Conservation (phyloP, 306 rosid genomes). For the Delonix regia region DNA sequence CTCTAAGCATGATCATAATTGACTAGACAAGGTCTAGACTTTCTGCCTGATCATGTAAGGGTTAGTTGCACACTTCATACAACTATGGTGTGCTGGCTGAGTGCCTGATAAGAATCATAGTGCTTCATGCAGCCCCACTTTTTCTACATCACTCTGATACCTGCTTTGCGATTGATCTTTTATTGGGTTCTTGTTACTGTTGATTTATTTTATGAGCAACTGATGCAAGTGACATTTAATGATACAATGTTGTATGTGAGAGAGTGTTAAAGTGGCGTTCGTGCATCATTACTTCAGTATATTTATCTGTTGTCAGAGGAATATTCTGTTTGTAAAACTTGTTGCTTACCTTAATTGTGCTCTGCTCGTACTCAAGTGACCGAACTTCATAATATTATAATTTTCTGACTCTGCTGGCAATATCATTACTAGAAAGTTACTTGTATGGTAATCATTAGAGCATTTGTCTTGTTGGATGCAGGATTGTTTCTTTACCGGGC, state of each 20-base stretch:
- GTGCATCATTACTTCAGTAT: neutral
- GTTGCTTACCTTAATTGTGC: neutral
- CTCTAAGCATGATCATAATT: neutral
- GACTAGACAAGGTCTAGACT: neutral
- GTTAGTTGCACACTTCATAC: neutral
- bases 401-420: neutral
- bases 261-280: constrained; percentile 2
- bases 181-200: neutral
- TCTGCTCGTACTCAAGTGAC: constrained; percentile 2
- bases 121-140: neutral
- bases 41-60: constrained; percentile 8
- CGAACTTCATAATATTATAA: constrained; percentile 3
- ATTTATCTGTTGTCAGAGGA: neutral
- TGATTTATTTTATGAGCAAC: neutral
- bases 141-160: neutral
- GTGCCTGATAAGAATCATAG: neutral
- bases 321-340: constrained; percentile 3
- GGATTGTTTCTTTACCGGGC: constrained; percentile 78
- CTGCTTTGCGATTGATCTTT: neutral
- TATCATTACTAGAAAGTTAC: neutral
- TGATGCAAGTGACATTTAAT: neutral
- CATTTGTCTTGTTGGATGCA: constrained; percentile 47
- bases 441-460: constrained; percentile 15
- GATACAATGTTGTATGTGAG: neutral
- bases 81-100: neutral